Percentiles rank a stretch among this genome's conserved stretches.
These are phyloP conservation scores for Prunus salicina DNA, from an alignment of 306 rosid species.

Conservation along the genomic window DNA sequence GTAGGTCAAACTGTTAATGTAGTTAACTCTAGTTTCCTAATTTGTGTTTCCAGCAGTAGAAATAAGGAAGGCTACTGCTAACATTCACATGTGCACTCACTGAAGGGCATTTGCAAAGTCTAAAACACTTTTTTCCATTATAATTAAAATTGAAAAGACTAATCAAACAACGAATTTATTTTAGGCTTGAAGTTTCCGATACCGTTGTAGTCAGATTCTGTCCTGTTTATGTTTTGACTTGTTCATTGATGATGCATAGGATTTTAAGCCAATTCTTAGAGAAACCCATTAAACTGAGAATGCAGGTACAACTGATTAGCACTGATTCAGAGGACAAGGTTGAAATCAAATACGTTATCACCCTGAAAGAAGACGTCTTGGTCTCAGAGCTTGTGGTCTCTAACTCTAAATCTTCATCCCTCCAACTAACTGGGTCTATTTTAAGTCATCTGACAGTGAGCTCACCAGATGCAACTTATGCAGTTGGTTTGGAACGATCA, in stretches of 20 bases:
- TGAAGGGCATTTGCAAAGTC: no score
- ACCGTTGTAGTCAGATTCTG: no score
- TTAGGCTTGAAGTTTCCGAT: no score
- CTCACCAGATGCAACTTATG: conserved; percentile 84
- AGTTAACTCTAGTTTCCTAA: no score
- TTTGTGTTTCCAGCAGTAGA: no score
- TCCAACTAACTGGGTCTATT: conserved; percentile 56
- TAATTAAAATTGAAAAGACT: no score
- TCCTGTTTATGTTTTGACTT: no score
- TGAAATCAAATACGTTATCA: conserved; percentile 61
- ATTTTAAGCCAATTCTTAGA: not conserved
- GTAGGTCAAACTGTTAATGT: no score
- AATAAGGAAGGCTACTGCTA: no score
- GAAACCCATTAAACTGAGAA: not conserved
- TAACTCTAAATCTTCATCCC: conserved; percentile 48
- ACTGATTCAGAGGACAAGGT: conserved; percentile 37
- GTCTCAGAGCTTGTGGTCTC: conserved; percentile 53
- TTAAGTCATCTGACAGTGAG: conserved; percentile 80
- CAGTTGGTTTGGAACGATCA: conserved; percentile 74
- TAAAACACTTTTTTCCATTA: no score
- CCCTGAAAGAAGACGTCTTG: conserved; percentile 51
- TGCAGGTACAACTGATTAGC: conserved; percentile 69
- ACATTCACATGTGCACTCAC: no score
- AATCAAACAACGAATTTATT: no score
- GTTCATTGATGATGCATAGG: not conserved